Evolutionary conservation across 306 rosid species (phyloP).

Genomic region (Sicyos baderoa): DNA sequence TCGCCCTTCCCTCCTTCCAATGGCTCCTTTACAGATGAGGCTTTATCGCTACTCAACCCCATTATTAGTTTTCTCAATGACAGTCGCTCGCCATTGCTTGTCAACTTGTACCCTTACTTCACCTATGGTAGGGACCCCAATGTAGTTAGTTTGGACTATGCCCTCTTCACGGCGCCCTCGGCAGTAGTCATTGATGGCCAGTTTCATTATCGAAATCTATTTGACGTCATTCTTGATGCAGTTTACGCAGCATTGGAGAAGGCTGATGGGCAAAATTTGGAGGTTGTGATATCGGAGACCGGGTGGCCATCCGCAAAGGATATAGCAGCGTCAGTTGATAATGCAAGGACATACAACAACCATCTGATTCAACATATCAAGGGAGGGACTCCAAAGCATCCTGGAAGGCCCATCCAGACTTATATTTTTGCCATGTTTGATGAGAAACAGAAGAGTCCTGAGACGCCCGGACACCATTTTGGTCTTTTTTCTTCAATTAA

Average conservation of each 20-base stretch:
- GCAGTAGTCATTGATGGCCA: background rate
- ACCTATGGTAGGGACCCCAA: no score
- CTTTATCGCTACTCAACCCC: no score
- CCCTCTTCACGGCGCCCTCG: constrained; percentile 9
- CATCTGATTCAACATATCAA: background rate
- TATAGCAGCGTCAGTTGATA: background rate
- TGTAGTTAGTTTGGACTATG: background rate
- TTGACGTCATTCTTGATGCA: constrained; percentile 29
- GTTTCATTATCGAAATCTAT: background rate
- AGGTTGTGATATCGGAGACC: constrained; percentile 33
- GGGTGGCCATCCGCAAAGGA: constrained; percentile 28
- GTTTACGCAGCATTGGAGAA: constrained; percentile 28
- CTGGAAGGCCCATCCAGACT: background rate
- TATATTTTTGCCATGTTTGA: background rate
- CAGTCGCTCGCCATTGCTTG: no score
- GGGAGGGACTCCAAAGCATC: background rate
- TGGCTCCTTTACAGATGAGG: no score
- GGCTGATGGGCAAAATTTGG: constrained; percentile 22
- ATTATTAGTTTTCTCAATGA: no score
- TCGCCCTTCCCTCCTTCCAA: no score
- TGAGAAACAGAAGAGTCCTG: constrained; percentile 17
- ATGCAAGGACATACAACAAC: background rate
- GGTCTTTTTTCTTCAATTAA: constrained; percentile 30
- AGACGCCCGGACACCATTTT: constrained; percentile 28
- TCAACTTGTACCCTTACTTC: no score